A percentile compares a stretch with the other conserved stretches of the same genome.
Conservation (phyloP, 148 eudicot species). For the Rhododendron simsii region DNA sequence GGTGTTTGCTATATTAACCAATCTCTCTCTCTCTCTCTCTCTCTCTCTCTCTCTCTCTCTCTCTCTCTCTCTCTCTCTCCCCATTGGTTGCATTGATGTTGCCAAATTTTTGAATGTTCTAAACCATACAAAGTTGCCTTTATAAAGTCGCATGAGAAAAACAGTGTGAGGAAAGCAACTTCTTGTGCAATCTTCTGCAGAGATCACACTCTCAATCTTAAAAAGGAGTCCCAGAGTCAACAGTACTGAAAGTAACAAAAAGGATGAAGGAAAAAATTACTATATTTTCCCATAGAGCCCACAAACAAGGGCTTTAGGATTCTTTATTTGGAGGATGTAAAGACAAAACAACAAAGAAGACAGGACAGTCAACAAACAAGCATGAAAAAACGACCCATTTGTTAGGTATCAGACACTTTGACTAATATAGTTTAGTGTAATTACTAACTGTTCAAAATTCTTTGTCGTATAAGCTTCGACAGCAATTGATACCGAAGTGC, state of each 20-base stretch:
- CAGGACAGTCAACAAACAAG: background rate
- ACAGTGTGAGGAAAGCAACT: background rate
- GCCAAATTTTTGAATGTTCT: too few relatives aligned
- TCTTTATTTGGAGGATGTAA: too few relatives aligned
- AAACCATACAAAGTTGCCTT: background rate
- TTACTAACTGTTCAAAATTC: background rate
- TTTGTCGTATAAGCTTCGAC: background rate
- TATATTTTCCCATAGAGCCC: background rate
- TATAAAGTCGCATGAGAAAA: background rate
- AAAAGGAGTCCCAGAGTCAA: background rate
- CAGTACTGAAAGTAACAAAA: too few relatives aligned
- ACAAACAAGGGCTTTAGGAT: too few relatives aligned
- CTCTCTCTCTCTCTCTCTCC: too few relatives aligned
- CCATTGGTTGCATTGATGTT: too few relatives aligned
- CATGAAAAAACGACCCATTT: background rate
- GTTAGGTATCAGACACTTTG: background rate
- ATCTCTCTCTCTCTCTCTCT: too few relatives aligned
- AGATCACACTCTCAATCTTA: background rate
- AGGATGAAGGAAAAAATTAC: background rate
- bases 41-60: too few relatives aligned
- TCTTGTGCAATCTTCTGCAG: background rate
- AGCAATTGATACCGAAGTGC: background rate
- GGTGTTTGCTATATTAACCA: too few relatives aligned
- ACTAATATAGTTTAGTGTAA: background rate
- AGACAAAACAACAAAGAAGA: background rate